Conservation (phyloP, 2,329 filamentous ascomycete species). For the Dactylellina cionopaga region DNA sequence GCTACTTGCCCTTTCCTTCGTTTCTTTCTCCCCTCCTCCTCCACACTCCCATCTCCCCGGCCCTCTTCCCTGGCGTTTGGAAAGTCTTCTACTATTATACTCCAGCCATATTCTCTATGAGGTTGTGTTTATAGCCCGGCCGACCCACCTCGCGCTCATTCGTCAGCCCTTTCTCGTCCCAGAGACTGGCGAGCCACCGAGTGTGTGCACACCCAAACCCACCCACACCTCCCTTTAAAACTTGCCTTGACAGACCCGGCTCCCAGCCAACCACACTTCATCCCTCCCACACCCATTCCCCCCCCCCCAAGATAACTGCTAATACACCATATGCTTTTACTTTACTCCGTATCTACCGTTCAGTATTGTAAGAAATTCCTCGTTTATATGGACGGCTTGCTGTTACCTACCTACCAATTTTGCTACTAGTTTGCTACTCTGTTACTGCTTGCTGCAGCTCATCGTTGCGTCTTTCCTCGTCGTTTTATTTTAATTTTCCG, state of each 20-base stretch:
- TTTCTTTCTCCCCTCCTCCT: neutral
- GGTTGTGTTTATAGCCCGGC: conserved; percentile 45
- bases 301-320: no score
- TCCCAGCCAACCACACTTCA: conserved; percentile 47
- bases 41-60: no score
- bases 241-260: conserved; percentile 30
- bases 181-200: conserved; percentile 19
- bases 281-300: conserved; percentile 43
- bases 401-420: conserved; percentile 30
- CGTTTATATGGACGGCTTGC: conserved; percentile 7
- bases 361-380: no score
- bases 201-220: conserved; percentile 14
- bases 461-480: conserved; percentile 48
- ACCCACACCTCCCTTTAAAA: conserved; percentile 23
- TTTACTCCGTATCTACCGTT: no score
- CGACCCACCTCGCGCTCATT: conserved; percentile 51
- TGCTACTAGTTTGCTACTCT: conserved; percentile 29
- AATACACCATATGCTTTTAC: no score
- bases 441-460: conserved; percentile 38
- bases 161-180: conserved; percentile 42
- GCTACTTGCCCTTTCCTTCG: neutral
- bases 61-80: neutral
- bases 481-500: conserved; percentile 45
- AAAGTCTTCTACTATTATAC: conserved; percentile 24
- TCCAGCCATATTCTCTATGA: no score